These are phyloP conservation scores for Combretum micranthum DNA, from an alignment of 345 rosid species.

Conservation along the genomic window DNA sequence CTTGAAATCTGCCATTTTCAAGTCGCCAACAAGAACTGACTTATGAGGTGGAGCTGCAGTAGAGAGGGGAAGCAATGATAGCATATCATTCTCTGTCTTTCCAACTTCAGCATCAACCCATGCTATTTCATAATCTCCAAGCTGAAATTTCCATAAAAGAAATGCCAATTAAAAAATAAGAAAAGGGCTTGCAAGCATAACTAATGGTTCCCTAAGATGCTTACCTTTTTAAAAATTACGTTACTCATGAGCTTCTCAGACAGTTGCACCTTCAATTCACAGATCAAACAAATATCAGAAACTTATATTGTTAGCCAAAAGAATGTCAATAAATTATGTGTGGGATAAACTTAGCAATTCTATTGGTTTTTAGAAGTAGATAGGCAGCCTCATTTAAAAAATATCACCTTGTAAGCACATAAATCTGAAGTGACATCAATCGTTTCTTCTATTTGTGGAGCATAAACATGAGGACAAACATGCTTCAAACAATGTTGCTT, in stretches of 20 bases:
- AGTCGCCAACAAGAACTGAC: conserved; percentile 85
- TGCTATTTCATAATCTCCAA: conserved; percentile 91
- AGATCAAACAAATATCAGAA: conserved; percentile 9
- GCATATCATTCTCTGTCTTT: conserved; percentile 59
- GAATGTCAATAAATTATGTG: neutral
- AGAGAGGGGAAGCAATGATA: conserved; percentile 62
- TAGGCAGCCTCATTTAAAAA: neutral
- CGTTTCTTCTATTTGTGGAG: conserved; percentile 87
- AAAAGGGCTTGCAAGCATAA: neutral
- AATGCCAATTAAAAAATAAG: conserved; percentile 2
- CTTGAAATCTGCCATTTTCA: conserved; percentile 90
- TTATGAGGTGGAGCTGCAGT: conserved; percentile 62
- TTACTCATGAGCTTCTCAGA: conserved; percentile 96
- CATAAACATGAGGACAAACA: conserved; percentile 82
- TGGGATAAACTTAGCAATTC: no score
- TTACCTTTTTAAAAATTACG: conserved; percentile 90
- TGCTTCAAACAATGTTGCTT: conserved; percentile 85
- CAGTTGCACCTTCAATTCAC: conserved; percentile 70
- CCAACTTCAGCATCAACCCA: conserved; percentile 92
- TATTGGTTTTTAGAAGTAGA: neutral
- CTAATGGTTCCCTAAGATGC: neutral
- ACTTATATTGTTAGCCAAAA: neutral
- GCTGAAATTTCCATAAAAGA: conserved; percentile 28
- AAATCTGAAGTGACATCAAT: conserved; percentile 91
- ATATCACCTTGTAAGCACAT: conserved; percentile 85